A percentile compares a stretch with the other conserved stretches of the same genome.
Conservation (phyloP, 257 asterid genomes). For the Solanum paucissectum region DNA sequence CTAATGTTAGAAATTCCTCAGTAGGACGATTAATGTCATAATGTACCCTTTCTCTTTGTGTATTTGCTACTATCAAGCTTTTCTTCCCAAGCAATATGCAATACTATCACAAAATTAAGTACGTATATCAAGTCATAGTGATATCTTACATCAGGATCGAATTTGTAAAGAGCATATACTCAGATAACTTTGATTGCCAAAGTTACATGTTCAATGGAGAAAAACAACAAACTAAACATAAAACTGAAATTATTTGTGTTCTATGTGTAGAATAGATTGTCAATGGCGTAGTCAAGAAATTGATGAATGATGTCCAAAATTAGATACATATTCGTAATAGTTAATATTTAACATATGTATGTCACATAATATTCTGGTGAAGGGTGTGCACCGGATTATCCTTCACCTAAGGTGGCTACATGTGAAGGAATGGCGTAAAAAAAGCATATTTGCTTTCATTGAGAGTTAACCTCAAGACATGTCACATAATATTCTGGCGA, state of each 20-base stretch:
- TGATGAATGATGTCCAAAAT: not conserved
- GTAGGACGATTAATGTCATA: not conserved
- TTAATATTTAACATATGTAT: too few species aligned
- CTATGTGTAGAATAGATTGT: not conserved
- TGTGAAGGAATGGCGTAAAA: too few species aligned
- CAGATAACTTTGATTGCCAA: not conserved
- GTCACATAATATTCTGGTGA: too few species aligned
- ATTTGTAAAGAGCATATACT: too few species aligned
- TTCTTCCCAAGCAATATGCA: not conserved
- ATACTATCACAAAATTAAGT: not conserved
- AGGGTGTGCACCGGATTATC: too few species aligned
- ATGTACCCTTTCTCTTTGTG: not conserved
- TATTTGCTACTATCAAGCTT: not conserved
- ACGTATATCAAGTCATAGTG: not conserved
- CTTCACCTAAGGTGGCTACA: too few species aligned
- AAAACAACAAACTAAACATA: not conserved
- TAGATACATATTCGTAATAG: not conserved
- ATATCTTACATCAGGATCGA: not conserved
- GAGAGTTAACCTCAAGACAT: not conserved
- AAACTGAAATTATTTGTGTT: not conserved
- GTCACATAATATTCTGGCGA: too few species aligned
- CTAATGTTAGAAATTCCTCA: not conserved
- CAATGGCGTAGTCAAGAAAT: not conserved
- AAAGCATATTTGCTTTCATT: constrained; percentile 10
- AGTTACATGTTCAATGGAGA: not conserved